These are phyloP conservation scores for Nannochloropsis gaditana DNA, from an alignment of 108 stramenopile species.

Conservation along the genomic window DNA sequence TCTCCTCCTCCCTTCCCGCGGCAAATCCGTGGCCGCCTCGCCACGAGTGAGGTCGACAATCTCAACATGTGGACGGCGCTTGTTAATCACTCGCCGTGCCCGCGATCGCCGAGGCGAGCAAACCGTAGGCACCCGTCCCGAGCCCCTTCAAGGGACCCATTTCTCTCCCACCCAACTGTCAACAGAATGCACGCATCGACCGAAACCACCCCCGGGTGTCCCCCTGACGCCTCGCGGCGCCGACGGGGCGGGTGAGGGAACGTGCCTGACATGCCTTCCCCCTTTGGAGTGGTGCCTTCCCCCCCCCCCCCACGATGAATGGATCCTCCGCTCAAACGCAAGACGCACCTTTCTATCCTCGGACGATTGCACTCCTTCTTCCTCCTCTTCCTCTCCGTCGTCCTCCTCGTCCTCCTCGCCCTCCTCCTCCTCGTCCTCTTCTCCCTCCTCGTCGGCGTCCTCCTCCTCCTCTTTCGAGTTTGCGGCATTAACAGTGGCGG, in stretches of 20 bases:
- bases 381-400: conserved; percentile 29
- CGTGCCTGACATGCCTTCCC: conserved; percentile 28
- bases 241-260: not conserved
- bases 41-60: too few species aligned
- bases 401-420: conserved; percentile 27
- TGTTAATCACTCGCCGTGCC: not conserved
- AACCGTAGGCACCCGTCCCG: not conserved
- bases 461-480: conserved; percentile 38
- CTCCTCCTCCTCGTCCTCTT: conserved; percentile 45
- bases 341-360: conserved; percentile 11
- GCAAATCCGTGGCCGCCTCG: too few species aligned
- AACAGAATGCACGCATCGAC: conserved; percentile 12
- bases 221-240: not conserved
- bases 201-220: not conserved
- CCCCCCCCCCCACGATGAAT: not conserved
- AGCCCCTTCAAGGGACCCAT: not conserved
- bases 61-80: not conserved
- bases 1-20: too few species aligned
- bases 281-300: conserved; percentile 33
- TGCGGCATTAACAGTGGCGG: not conserved
- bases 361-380: conserved; percentile 25
- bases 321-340: not conserved
- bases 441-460: conserved; percentile 32
- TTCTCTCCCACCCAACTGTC: not conserved
- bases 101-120: not conserved